Base-by-base conservation (phyloP, 192 early-diverging fungal species). In the Entomortierella beljakovae region DNA sequence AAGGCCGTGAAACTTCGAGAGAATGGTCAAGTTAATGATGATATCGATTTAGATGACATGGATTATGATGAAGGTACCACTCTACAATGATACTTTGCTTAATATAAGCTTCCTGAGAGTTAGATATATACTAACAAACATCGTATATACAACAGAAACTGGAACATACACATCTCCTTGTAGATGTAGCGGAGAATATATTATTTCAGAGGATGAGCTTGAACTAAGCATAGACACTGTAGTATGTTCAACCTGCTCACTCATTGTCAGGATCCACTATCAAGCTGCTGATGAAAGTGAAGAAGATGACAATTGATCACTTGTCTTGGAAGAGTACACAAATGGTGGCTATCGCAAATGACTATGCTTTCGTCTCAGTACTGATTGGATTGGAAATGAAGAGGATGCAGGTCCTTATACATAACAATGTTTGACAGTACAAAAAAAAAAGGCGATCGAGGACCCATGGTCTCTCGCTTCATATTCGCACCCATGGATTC, bases 11-110 rank as follows among this genome's bases (percentile, higher is more conserved):
- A 52, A 67, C 62, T 79, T 25, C 74, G 73, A 46, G 66, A 83
- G 22, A 69, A 84, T 15, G 90, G 87, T 16, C 86, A 88, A 3
- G 88, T 94, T 37, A 88, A 92, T 63, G 90, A 85, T 37, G 92
- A 93, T 33, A 83, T 95, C 26, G 92, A 94, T 77, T 64, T 95
- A 61, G 94, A 95, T 63, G 92, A 93, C 28, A 94, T 95, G 94
- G 89, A 90, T 2, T 93, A 87, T 46, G 82, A 91, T 56, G 87
- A 91, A 64, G 80, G 83, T 43, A 55, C 11, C 7, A 11, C 15
- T 38, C 6, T 13, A 13, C 37, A 8, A 13, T 38, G 37, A 38
- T 13, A 8, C 37, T 38, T 8, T 13, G 6, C 37, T 13, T 38
- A 38, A 38, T 46, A 46, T 46, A 46, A 20, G 20, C 20, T 46